Percentiles rank a stretch among this genome's conserved stretches.
phyloP scores from a whole-genome alignment of 2,329 filamentous ascomycete species.

The Aspergillus tamarii region DNA sequence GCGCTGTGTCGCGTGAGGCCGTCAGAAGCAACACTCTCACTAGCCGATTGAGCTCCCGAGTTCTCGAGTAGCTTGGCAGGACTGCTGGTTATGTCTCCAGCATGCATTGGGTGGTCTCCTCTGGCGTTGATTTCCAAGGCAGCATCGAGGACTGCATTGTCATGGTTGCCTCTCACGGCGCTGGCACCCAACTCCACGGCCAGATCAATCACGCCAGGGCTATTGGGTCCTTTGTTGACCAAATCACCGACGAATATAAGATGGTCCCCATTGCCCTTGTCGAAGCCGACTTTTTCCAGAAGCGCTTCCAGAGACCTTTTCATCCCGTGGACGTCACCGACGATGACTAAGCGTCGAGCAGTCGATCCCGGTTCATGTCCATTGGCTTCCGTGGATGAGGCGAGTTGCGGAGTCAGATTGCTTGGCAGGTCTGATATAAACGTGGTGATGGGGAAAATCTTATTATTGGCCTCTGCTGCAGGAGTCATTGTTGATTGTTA shows the following conservation, averaged over 20 bases:
- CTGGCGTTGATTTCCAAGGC: constrained; percentile 15
- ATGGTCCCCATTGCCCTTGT: constrained; percentile 22
- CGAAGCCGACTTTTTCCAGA: neutral
- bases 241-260: constrained; percentile 26
- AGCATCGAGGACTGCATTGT: constrained; percentile 28
- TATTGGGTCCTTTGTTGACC: constrained; percentile 28
- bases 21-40: neutral
- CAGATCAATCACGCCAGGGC: constrained; percentile 24
- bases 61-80: neutral
- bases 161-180: constrained; percentile 29
- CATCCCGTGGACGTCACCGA: neutral
- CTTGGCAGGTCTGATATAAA: neutral
- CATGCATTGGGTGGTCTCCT: neutral
- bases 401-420: neutral
- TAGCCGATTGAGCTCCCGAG: neutral
- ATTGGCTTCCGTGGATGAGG: neutral
- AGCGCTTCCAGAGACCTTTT: neutral
- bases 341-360: neutral
- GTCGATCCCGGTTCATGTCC: neutral
- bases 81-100: neutral
- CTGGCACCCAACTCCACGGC: constrained; percentile 25
- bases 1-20: neutral
- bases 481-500: neutral
- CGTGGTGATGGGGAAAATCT: neutral
- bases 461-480: neutral